Evolutionary conservation across 768 basidiomycete genomes (phyloP).

Genomic region (Clavaria fumosa): DNA sequence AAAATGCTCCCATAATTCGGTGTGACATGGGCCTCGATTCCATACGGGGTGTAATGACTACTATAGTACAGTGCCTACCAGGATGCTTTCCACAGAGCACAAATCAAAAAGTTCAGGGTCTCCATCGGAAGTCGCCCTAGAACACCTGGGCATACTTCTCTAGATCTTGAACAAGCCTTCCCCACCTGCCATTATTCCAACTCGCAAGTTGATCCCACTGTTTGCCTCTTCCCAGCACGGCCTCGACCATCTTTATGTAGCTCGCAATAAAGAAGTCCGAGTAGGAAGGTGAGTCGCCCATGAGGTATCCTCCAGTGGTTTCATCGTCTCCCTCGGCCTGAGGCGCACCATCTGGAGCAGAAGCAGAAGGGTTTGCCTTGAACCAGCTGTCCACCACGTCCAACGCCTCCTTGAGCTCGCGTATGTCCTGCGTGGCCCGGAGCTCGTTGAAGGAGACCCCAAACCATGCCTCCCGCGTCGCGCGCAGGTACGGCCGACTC

Average conservation of each 20-base stretch:
- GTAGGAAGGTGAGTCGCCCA: not conserved
- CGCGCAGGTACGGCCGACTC: not conserved
- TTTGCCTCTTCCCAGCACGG: not conserved
- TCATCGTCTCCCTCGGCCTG: not conserved
- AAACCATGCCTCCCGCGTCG: not conserved
- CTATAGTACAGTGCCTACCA: too few species aligned
- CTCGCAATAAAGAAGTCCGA: not conserved
- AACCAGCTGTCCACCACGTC: not conserved
- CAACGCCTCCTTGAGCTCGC: not conserved
- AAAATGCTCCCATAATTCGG: too few species aligned
- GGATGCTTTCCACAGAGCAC: too few species aligned
- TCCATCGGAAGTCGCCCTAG: not conserved
- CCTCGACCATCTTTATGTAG: not conserved
- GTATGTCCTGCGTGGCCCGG: not conserved
- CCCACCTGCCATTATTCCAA: not conserved
- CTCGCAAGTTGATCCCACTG: not conserved
- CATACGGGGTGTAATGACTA: too few species aligned
- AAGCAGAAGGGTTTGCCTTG: too few species aligned
- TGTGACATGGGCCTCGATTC: too few species aligned
- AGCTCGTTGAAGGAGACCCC: not conserved
- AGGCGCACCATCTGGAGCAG: too few species aligned
- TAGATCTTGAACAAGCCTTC: not conserved
- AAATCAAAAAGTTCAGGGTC: too few species aligned
- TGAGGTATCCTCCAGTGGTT: not conserved
- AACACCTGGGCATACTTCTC: not conserved